A percentile compares a stretch with the other conserved stretches of the same genome.
Conservation (phyloP, 768 basidiomycete species). For the Tricholoma matsutake region DNA sequence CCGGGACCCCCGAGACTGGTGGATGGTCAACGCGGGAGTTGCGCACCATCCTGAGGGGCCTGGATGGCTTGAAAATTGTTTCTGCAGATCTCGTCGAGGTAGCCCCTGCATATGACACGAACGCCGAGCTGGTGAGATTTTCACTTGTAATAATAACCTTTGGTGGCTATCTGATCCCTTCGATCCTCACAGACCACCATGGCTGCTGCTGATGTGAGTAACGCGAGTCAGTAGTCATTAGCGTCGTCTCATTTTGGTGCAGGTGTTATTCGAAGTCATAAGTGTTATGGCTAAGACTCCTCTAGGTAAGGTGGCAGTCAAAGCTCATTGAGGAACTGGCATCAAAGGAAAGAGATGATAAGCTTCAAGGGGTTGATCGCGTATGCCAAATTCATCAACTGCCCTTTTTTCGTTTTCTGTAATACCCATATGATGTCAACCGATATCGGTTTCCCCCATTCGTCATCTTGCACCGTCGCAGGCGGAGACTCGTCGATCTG, state of each 20-base stretch:
- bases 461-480: too few species aligned
- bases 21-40: constrained; percentile 85
- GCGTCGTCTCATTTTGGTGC: constrained; percentile 2
- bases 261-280: constrained; percentile 74
- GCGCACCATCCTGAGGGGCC: constrained; percentile 69
- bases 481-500: too few species aligned
- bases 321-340: not conserved
- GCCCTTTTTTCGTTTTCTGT: not conserved
- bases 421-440: too few species aligned
- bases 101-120: constrained; percentile 73
- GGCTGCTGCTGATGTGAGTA: constrained; percentile 41
- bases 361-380: not conserved
- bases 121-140: constrained; percentile 34
- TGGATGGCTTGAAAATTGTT: constrained; percentile 74
- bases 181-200: constrained; percentile 19
- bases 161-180: constrained; percentile 6
- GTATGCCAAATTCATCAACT: not conserved
- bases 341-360: not conserved
- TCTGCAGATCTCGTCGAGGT: constrained; percentile 86
- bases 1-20: constrained; percentile 83
- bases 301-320: constrained; percentile 50
- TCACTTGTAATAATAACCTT: constrained; percentile 4
- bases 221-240: not conserved
- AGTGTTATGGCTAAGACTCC: constrained; percentile 81
- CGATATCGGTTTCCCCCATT: too few species aligned